Conservation (phyloP, 257 asterid species). For the Lithospermum erythrorhizon region DNA sequence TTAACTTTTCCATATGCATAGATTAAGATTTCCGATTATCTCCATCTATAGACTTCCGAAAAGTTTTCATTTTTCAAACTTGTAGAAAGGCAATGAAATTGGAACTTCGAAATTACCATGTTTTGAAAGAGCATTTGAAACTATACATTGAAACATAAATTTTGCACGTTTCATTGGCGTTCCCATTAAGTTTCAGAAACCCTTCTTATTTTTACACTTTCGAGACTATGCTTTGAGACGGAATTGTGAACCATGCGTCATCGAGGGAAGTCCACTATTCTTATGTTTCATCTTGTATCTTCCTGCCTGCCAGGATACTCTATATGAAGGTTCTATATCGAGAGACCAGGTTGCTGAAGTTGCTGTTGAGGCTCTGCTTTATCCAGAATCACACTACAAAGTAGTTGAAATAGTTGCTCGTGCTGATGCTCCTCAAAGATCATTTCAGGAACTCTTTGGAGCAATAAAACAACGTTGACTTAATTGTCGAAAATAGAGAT, state of each 20-base stretch:
- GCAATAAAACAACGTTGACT: constrained; percentile 54
- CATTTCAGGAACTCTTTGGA: constrained; percentile 64
- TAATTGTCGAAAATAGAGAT: not conserved
- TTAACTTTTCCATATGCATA: not conserved
- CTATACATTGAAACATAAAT: too few relatives aligned
- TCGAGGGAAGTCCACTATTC: not conserved
- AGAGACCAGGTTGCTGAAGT: constrained; percentile 95
- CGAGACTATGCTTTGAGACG: too few relatives aligned
- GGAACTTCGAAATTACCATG: too few relatives aligned
- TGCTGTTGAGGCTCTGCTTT: constrained; percentile 77
- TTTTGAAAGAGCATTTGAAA: too few relatives aligned
- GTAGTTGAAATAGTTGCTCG: constrained; percentile 85
- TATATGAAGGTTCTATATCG: constrained; percentile 71
- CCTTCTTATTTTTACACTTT: too few relatives aligned
- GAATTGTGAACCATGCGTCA: not conserved
- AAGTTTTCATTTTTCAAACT: too few relatives aligned
- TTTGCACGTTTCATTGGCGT: too few relatives aligned
- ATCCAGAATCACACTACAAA: constrained; percentile 58
- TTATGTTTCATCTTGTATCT: not conserved
- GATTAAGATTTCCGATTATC: too few relatives aligned
- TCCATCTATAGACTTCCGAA: too few relatives aligned
- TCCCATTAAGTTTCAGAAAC: too few relatives aligned
- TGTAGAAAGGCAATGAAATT: too few relatives aligned
- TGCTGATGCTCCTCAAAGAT: constrained; percentile 60
- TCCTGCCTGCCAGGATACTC: constrained; percentile 65